A percentile compares a stretch with the other conserved stretches of the same genome.
Conservation (phyloP, 2,329 filamentous ascomycete species). For the Biscogniauxia sp. region DNA sequence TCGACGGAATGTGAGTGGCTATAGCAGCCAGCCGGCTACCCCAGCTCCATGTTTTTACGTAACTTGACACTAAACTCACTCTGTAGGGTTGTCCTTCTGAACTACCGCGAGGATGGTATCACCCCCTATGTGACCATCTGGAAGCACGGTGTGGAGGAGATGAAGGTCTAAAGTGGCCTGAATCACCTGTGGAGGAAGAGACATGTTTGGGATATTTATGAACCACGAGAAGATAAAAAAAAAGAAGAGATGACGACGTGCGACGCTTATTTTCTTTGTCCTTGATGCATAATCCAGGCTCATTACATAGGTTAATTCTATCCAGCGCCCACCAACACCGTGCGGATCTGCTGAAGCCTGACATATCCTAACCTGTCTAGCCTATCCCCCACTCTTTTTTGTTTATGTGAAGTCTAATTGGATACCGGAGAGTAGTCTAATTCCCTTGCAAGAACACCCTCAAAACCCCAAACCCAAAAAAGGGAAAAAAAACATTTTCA, state of each 20-base stretch:
- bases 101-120: conserved; percentile 95
- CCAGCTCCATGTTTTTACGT: background rate
- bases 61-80: conserved; percentile 10
- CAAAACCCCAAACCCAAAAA: too few relatives aligned
- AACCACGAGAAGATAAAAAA: conserved; percentile 2
- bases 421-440: background rate
- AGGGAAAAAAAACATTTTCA: too few relatives aligned
- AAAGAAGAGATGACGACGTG: background rate
- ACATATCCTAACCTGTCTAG: conserved; percentile 1
- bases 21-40: conserved; percentile 1
- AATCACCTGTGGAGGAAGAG: background rate
- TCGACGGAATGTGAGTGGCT: conserved; percentile 80
- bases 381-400: background rate
- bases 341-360: conserved; percentile 14
- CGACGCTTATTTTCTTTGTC: conserved; percentile 18
- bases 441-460: background rate
- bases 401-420: conserved; percentile 1
- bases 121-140: conserved; percentile 89
- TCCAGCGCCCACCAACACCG: conserved; percentile 15
- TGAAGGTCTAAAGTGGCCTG: conserved; percentile 74
- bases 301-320: conserved; percentile 23
- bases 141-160: conserved; percentile 88
- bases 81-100: conserved; percentile 78
- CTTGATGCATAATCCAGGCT: conserved; percentile 14
- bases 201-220: conserved; percentile 1